Evolutionary conservation across 2,329 filamentous ascomycete genomes (phyloP), one percentile per base, ranked within the genome.

Genomic region (Pseudocercospora cruenta): DNA sequence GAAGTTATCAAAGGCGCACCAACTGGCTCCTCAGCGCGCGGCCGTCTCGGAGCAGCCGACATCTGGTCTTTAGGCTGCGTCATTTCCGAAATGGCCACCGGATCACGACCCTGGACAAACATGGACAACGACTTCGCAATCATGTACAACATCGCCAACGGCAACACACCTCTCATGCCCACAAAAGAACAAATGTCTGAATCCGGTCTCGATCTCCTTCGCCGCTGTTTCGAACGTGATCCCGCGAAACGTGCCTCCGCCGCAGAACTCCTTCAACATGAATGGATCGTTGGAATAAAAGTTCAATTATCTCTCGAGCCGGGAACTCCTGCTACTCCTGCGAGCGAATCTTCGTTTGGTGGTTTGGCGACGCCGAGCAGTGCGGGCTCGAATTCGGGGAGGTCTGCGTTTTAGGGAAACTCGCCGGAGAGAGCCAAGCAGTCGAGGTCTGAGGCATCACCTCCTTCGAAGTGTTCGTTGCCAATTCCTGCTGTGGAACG

Each of bases 71-170:
- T 99, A 2, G 94, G 95, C 62, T 99, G 95, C 77, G 95, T 99
- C 43, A 92, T 99, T 70, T 87, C 97, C 49, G 95, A 99, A 80
- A 98, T 99, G 94, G 93, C 93, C 3, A 99, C 95, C 0, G 95
- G 95, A 21, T 88, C 93, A 68, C 89, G 94, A 16, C 95, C 95
- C 1, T 99, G 95, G 95, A 93, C 93, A 26, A 93, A 90, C 70
- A 88, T 98, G 55, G 95, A 99, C 82, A 99, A 99, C 77, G 95
- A 99, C 80, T 99, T 94, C 93, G 95, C 95, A 49, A 98, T 99
- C 82, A 99, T 99, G 95, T 99, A 97, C 85, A 98, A 98, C 82
- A 99, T 99, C 75, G 95, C 95, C 1, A 94, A 97, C 77, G 95
- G 95, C 70, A 96, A 97, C 74, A 91, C 93, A 58, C 95, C 95